Base-by-base conservation (phyloP, 2,329 filamentous ascomycete species). In the Colletotrichum navitas region DNA sequence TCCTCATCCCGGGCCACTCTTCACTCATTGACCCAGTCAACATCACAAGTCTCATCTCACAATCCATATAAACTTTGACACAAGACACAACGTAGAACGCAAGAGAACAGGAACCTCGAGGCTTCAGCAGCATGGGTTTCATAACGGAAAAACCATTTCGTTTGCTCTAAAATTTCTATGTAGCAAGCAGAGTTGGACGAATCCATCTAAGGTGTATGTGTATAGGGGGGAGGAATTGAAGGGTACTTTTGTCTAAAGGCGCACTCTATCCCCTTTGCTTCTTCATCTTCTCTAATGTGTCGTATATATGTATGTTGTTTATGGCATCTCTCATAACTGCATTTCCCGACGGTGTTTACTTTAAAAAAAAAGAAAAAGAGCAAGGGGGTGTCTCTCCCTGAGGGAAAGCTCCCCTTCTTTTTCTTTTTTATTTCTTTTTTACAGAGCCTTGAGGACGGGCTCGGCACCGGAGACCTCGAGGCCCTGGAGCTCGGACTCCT, bases 401-500 rank as follows among this genome's bases (percentile, higher is more conserved):
- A 29, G 2, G 29, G 29, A 11, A 39, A 36, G 21, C 39, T 32
- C 16, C 21, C 29, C n/a, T n/a, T n/a, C n/a, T n/a, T n/a, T n/a
- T 29, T 29, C 29, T 29, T 29, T 29, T 29, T 29, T 29, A 4
- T 29, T 29, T 29, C 21, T 49, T 63, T 70, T 49, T 63, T 70
- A 81, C 83, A 90, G 75, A 89, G 81, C 80, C 87, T 87, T 66
- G 86, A 90, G 79, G 61, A 89, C 84, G 69, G 82, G 86, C 72
- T 89, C 85, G 66, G 86, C 88, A 63, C 87, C 85, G 29, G 87
- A 87, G 73, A 82, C 81, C 70, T 82, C 82, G 66, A 85, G 84
- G 76, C 80, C 82, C 62, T 82, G 82, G 63, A 79, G 79, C 67
- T 83, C 87, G 34, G 83, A 81, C 85, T 97, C 94, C 78, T 89